Conservation (phyloP, 768 basidiomycete species). For the Naganishia vishniacii region DNA sequence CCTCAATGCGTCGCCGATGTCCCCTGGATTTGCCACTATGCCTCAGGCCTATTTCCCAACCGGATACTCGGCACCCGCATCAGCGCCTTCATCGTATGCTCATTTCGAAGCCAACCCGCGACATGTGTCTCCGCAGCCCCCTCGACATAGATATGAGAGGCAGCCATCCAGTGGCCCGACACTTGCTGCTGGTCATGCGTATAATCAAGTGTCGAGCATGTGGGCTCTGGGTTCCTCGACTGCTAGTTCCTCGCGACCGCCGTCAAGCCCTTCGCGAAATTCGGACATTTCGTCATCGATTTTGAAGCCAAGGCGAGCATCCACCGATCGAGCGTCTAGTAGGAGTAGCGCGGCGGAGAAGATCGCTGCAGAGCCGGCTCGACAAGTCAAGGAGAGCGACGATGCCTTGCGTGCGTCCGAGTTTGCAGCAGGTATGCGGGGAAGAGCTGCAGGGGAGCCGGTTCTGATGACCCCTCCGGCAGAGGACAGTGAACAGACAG, state of each 20-base stretch:
- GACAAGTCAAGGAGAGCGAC: background rate
- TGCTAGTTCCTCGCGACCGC: background rate
- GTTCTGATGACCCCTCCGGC: no score
- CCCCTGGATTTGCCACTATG: background rate
- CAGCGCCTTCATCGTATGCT: background rate
- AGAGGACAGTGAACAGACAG: no score
- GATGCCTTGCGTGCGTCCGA: background rate
- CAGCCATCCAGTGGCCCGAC: background rate
- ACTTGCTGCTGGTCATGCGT: background rate
- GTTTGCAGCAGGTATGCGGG: background rate
- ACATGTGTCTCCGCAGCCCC: constrained; percentile 4
- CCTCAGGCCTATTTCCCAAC: background rate
- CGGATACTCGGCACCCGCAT: background rate
- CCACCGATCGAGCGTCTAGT: background rate
- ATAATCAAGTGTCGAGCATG: constrained; percentile 2
- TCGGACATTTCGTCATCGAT: constrained; percentile 1
- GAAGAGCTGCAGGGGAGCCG: background rate
- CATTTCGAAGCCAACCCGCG: background rate
- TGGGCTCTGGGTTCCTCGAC: background rate
- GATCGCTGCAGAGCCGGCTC: no score
- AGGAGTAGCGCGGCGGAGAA: background rate
- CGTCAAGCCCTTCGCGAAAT: constrained; percentile 2
- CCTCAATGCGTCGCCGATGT: background rate
- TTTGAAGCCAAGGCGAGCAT: background rate
- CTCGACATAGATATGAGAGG: constrained; percentile 6